phyloP scores from a whole-genome alignment of 306 rosid genomes.

The Inga laurina region DNA sequence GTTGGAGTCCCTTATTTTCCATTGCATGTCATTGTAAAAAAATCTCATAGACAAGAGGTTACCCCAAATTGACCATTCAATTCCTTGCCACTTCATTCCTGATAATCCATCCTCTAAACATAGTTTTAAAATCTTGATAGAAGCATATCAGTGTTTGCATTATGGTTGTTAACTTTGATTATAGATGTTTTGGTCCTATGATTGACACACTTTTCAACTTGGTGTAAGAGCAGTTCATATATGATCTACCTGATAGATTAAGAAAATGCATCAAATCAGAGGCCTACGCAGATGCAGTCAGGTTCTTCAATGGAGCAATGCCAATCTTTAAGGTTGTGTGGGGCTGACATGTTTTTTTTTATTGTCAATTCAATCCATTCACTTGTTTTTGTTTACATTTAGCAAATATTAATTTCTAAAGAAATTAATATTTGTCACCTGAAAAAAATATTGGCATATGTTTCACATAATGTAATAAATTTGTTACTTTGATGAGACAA shows the following conservation, averaged over 20 bases:
- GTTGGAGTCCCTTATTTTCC: background rate
- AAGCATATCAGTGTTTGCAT: background rate
- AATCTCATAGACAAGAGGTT: background rate
- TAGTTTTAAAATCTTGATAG: background rate
- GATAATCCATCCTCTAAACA: background rate
- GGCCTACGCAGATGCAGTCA: conserved; percentile 92
- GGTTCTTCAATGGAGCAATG: conserved; percentile 84
- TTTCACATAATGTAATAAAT: background rate
- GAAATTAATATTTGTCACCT: background rate
- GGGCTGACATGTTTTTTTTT: background rate
- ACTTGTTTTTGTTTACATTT: background rate
- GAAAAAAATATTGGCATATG: background rate
- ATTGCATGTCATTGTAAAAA: background rate
- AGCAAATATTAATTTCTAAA: background rate
- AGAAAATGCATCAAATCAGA: conserved; percentile 86
- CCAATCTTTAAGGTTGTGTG: conserved; percentile 80
- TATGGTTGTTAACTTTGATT: conserved; percentile 7
- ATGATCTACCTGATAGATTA: conserved; percentile 88
- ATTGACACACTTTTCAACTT: conserved; percentile 20
- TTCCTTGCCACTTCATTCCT: background rate
- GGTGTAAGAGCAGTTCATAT: conserved; percentile 82
- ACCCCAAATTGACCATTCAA: background rate
- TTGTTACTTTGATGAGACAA: conserved; percentile 13
- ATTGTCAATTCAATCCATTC: conserved; percentile 24
- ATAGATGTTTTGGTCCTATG: conserved; percentile 5